These are phyloP conservation scores for Komagataella mondaviorum DNA, from an alignment of 805 yeast genomes.

Conservation along the genomic window DNA sequence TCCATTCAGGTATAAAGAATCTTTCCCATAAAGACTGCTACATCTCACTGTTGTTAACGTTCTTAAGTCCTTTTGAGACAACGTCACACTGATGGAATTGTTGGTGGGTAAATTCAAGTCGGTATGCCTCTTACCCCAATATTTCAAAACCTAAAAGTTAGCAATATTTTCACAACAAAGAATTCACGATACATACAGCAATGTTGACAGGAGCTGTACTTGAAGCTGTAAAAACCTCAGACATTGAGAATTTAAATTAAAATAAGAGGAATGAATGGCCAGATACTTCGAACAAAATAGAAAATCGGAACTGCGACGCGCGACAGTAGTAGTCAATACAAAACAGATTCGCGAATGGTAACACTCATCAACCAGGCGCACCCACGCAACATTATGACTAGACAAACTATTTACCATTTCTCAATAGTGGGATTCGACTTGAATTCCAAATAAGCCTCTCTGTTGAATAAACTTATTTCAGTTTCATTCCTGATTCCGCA, in stretches of 20 bases:
- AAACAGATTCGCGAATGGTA: background rate
- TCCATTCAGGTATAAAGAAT: slow-evolving; percentile 82
- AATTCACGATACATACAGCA: slow-evolving; percentile 45
- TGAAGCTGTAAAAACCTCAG: slow-evolving; percentile 47
- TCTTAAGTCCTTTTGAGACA: slow-evolving; percentile 81
- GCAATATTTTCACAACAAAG: background rate
- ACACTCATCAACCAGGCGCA: background rate
- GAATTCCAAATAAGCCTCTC: slow-evolving; percentile 48
- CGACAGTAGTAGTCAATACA: background rate
- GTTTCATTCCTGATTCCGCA: slow-evolving; percentile 76
- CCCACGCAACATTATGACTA: background rate
- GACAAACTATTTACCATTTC: slow-evolving; percentile 46
- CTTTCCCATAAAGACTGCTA: slow-evolving; percentile 38
- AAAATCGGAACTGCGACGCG: background rate
- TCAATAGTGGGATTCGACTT: slow-evolving; percentile 72
- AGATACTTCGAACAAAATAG: too few relatives aligned
- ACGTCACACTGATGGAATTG: slow-evolving; percentile 88
- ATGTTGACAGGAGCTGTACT: slow-evolving; percentile 96
- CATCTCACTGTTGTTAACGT: slow-evolving; percentile 86
- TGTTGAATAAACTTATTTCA: slow-evolving; percentile 74
- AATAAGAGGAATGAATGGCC: background rate
- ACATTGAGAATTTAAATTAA: slow-evolving; percentile 5
- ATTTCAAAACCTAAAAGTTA: slow-evolving; percentile 59
- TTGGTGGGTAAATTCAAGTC: slow-evolving; percentile 87
- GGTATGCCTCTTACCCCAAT: slow-evolving; percentile 97